A percentile compares a stretch with the other conserved stretches of the same genome.
These are phyloP conservation scores for Geotrichum ghanense DNA, from an alignment of 805 yeast species.

Conservation along the genomic window DNA sequence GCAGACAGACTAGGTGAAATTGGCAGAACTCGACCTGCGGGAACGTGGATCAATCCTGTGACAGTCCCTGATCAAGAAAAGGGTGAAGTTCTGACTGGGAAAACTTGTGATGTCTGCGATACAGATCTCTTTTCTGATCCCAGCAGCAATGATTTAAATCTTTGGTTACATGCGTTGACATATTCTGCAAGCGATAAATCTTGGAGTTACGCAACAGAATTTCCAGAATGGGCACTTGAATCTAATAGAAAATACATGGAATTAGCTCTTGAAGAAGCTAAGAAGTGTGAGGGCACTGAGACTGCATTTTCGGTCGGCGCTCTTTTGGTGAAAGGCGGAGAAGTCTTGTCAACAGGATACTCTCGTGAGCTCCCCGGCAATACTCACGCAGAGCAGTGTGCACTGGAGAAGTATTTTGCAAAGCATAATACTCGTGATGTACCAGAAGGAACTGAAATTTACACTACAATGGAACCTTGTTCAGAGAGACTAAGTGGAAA, in stretches of 20 bases:
- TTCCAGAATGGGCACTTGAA: conserved; percentile 74
- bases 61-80: conserved; percentile 12
- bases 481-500: conserved; percentile 83
- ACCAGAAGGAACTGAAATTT: conserved; percentile 70
- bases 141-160: conserved; percentile 70
- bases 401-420: conserved; percentile 58
- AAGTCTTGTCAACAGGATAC: conserved; percentile 68
- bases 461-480: conserved; percentile 98
- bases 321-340: conserved; percentile 51
- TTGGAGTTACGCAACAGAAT: conserved; percentile 68
- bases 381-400: conserved; percentile 97
- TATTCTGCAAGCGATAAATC: conserved; percentile 35
- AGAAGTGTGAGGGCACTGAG: conserved; percentile 65
- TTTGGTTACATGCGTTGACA: conserved; percentile 85
- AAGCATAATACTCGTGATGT: conserved; percentile 28
- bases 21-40: conserved; percentile 60
- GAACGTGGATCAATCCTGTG: conserved; percentile 46
- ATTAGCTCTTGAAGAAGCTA: conserved; percentile 66
- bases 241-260: conserved; percentile 55
- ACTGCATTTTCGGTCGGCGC: conserved; percentile 96
- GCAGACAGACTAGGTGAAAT: conserved; percentile 41
- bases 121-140: conserved; percentile 76
- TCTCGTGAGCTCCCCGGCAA: conserved; percentile 89
- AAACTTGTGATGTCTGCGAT: conserved; percentile 54
- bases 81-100: conserved; percentile 59